Conservation (phyloP, 2,329 filamentous ascomycete species). For the Lachnellula occidentalis region DNA sequence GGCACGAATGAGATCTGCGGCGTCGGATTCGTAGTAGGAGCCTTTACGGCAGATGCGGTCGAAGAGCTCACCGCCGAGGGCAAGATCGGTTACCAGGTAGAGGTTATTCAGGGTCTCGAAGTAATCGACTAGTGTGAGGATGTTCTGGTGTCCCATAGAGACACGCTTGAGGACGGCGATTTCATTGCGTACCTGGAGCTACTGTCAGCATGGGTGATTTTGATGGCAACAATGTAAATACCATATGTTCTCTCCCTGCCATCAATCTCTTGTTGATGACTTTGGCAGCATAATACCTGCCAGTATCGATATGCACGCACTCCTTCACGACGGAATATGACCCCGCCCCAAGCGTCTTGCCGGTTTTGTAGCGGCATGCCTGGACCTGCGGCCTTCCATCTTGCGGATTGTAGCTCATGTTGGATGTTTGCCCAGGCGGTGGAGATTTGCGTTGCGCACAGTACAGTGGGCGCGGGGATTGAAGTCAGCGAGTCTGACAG, state of each 20-base stretch:
- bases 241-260: conserved; percentile 98
- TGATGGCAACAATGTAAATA: conserved; percentile 37
- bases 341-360: conserved; percentile 92
- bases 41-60: conserved; percentile 98
- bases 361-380: conserved; percentile 96
- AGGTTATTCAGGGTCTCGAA: conserved; percentile 99
- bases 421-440: conserved; percentile 2
- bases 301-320: conserved; percentile 97
- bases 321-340: conserved; percentile 99
- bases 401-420: conserved; percentile 24
- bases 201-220: conserved; percentile 4
- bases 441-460: conserved; percentile 1
- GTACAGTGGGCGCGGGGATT: background rate
- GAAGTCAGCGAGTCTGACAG: background rate
- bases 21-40: conserved; percentile 96
- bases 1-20: conserved; percentile 88
- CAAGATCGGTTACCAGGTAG: conserved; percentile 95
- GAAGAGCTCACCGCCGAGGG: conserved; percentile 92
- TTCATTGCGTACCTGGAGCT: conserved; percentile 79
- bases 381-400: conserved; percentile 51
- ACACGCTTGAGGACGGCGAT: conserved; percentile 96
- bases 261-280: conserved; percentile 99
- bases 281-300: conserved; percentile 96
- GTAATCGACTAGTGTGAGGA: conserved; percentile 95
- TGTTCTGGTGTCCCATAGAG: conserved; percentile 99